Percentiles rank a stretch among this genome's conserved stretches.
phyloP scores from a whole-genome alignment of 2,329 filamentous ascomycete genomes.

The Colletotrichum spinosum region DNA sequence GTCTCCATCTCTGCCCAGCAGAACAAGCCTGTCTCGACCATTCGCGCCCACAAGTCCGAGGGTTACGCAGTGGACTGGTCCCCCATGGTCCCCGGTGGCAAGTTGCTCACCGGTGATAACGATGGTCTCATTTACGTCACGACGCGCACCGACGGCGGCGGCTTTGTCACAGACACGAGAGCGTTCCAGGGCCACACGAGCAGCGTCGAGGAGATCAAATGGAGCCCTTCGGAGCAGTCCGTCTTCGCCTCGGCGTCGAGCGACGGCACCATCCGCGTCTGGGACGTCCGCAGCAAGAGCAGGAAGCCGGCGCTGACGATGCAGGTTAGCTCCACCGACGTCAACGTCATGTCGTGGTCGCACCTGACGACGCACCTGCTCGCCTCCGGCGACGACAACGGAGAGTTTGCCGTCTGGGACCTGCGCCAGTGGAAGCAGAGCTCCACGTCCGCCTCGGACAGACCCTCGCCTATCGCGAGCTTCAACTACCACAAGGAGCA shows the following conservation, averaged over 20 bases:
- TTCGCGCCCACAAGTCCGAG: slow-evolving; percentile 91
- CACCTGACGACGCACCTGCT: slow-evolving; percentile 88
- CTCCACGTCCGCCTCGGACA: slow-evolving; percentile 55
- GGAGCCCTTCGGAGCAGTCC: slow-evolving; percentile 92
- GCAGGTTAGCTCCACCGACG: slow-evolving; percentile 84
- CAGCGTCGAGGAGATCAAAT: slow-evolving; percentile 95
- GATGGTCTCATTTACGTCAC: slow-evolving; percentile 91
- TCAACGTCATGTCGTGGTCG: slow-evolving; percentile 98
- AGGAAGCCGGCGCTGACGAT: slow-evolving; percentile 89
- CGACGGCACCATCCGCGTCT: slow-evolving; percentile 95
- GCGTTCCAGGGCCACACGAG: slow-evolving; percentile 86
- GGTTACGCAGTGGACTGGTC: slow-evolving; percentile 99
- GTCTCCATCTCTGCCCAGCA: slow-evolving; percentile 82
- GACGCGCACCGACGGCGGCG: slow-evolving; percentile 86
- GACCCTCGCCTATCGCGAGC: slow-evolving; percentile 86
- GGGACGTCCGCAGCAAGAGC: slow-evolving; percentile 93
- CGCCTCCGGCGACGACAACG: slow-evolving; percentile 92
- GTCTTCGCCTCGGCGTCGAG: slow-evolving; percentile 95
- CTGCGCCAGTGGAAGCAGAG: slow-evolving; percentile 90
- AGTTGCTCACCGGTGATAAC: slow-evolving; percentile 92
- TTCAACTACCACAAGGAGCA: slow-evolving; percentile 98
- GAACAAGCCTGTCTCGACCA: slow-evolving; percentile 88
- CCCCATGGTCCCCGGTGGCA: slow-evolving; percentile 80
- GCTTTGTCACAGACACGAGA: slow-evolving; percentile 87
- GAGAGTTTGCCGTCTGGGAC: slow-evolving; percentile 96